Base-by-base conservation (phyloP, 805 yeast species). In the Suhomyces emberorum region DNA sequence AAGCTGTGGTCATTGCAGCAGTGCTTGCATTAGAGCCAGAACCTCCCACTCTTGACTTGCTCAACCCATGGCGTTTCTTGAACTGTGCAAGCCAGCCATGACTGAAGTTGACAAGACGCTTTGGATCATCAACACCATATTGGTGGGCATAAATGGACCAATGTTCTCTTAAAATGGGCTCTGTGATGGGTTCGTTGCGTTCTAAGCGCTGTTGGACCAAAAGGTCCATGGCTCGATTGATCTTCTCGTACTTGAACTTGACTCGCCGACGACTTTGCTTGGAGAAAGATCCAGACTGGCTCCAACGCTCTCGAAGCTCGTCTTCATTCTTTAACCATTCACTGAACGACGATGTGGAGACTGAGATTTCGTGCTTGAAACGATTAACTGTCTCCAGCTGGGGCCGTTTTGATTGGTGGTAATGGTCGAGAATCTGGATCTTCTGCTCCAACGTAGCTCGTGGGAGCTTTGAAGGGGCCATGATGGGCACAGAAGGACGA, bases 31-130 rank as follows among this genome's bases (percentile, higher is more conserved):
- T 10, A 25, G 32, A 15, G 22, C 35, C 15, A 20, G 30, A 28
- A 25, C 51, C 55, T 32, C 53, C 48, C 63, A 56, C 54, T 34
- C 61, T 44, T 29, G 58, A 51, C 43, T 55, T 60, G 43, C 63
- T 61, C 28, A 74, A 53, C 1, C 75, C 79, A 47, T 77, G 81
- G 33, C 82, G 57, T 44, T 74, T 77, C 52, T 78, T 78, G 55
- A 78, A 78, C 47, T 74, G 80, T 9, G 75, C 62, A 28, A 78
- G 55, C 83, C 83, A 78, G 7, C 84, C 84, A 51, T 77, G 82
- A 44, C 79, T 72, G 43, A 76, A 78, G 11, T 70, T 65, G 18
- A 65, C 68, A 37, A 73, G 52, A 37, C 84, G 57, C 49, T 77
- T 78, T 3, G 83, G 81, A 46, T 78, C 80, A 6, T 70, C 74